Conservation (phyloP, 1,284 basidiomycete species). For the Sanghuangporus baumii region DNA sequence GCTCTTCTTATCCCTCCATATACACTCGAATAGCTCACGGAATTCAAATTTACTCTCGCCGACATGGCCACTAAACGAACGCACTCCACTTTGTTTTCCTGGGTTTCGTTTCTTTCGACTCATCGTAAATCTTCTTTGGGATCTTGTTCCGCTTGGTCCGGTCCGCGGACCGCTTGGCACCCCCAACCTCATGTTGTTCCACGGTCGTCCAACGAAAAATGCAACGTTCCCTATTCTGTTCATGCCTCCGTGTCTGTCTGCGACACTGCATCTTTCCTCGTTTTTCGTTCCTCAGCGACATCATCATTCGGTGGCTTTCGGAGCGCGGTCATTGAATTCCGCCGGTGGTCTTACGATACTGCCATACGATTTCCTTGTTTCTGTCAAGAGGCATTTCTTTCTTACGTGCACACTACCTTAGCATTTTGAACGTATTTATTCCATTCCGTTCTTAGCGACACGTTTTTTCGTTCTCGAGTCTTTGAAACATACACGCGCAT, state of each 20-base stretch:
- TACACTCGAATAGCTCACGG: background rate
- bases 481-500: background rate
- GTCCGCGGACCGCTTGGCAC: conserved; percentile 5
- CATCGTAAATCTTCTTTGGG: background rate
- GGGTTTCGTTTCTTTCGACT: background rate
- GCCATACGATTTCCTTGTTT: background rate
- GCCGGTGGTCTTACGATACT: too few species aligned
- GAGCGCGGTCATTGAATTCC: conserved; percentile 15
- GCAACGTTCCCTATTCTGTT: background rate
- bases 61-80: background rate
- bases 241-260: background rate
- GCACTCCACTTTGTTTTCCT: background rate
- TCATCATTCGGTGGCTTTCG: conserved; percentile 17
- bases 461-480: background rate
- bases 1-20: conserved; percentile 4
- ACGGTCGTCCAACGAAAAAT: background rate
- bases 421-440: background rate
- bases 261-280: background rate
- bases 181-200: background rate
- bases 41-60: background rate
- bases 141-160: background rate
- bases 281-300: conserved; percentile 11
- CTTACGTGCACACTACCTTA: background rate
- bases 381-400: background rate
- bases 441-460: background rate